Conservation (phyloP, 108 stramenopile species). For the Stephanodiscus triporus region DNA sequence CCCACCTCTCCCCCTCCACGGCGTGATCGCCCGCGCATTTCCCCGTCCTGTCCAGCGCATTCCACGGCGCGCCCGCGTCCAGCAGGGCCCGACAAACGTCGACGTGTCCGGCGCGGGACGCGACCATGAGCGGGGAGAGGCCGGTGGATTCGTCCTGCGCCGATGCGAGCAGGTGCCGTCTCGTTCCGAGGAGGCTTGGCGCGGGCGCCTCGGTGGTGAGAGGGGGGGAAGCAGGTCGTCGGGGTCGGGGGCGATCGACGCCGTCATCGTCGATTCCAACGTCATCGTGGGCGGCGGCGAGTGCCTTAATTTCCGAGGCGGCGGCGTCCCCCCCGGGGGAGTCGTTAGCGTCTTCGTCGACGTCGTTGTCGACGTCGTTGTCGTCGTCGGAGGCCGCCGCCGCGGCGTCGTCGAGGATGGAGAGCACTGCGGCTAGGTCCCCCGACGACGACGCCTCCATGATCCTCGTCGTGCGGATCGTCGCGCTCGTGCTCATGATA, state of each 20-base stretch:
- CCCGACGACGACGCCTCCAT: constrained; percentile 39
- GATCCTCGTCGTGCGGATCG: constrained; percentile 2
- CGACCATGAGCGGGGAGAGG: constrained; percentile 80
- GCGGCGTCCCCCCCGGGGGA: not conserved
- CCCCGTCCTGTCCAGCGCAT: constrained; percentile 84
- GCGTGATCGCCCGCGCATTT: constrained; percentile 92
- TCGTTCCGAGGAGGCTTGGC: not conserved
- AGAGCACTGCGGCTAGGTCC: constrained; percentile 8
- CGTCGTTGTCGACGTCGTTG: not conserved
- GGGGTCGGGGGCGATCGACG: not conserved
- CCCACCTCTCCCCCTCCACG: constrained; percentile 75
- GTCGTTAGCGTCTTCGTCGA: not conserved
- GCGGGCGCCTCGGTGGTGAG: no score
- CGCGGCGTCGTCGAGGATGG: constrained; percentile 23
- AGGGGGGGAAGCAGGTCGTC: no score
- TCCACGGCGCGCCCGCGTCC: constrained; percentile 89
- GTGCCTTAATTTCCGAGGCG: not conserved
- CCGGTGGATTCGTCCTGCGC: constrained; percentile 77
- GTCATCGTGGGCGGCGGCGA: constrained; percentile 2
- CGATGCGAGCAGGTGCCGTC: constrained; percentile 49
- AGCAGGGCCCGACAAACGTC: constrained; percentile 56
- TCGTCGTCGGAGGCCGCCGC: constrained; percentile 1
- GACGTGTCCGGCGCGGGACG: constrained; percentile 60
- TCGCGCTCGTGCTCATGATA: no score
- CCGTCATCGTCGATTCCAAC: not conserved